Conservation (phyloP, 192 early-diverging fungal species). For the Linderina pennispora region DNA sequence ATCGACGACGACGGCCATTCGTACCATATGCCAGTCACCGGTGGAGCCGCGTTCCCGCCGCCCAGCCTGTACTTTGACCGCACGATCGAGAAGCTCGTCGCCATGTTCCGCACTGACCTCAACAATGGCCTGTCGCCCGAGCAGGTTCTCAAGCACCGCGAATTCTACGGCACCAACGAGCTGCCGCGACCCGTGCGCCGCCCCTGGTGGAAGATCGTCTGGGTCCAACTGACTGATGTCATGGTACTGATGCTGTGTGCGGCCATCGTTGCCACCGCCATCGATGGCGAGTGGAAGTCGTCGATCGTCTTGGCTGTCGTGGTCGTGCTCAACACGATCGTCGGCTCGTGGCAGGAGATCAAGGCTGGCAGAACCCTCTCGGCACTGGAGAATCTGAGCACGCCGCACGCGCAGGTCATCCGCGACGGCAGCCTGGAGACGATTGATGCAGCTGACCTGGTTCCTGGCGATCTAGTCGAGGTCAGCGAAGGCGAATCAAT, state of each 20-base stretch:
- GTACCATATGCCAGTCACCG: conserved; percentile 47
- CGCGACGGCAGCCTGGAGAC: conserved; percentile 63
- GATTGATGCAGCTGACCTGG: conserved; percentile 71
- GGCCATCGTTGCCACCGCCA: conserved; percentile 79
- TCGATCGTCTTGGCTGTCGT: conserved; percentile 91
- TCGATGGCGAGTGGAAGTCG: conserved; percentile 78
- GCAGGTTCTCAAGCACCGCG: conserved; percentile 57
- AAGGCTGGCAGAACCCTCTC: conserved; percentile 98
- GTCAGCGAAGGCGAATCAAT: conserved; percentile 93
- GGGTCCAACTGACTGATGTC: conserved; percentile 99
- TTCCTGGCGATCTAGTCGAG: conserved; percentile 96
- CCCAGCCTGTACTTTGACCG: conserved; percentile 91
- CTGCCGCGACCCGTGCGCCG: conserved; percentile 87
- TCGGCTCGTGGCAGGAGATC: conserved; percentile 94
- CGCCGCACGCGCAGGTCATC: conserved; percentile 90
- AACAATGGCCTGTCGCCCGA: conserved; percentile 57
- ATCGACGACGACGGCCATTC: conserved; percentile 41
- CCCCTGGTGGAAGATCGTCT: conserved; percentile 86
- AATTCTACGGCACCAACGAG: conserved; percentile 78
- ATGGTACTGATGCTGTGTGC: conserved; percentile 94
- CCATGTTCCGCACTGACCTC: conserved; percentile 76
- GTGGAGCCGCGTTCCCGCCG: conserved; percentile 43
- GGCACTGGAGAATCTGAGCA: conserved; percentile 92
- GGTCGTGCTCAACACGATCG: conserved; percentile 96
- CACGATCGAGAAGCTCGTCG: conserved; percentile 68